Conservation (phyloP, 768 basidiomycete genomes). For the Rhodosporidiobolus odoratus region DNA sequence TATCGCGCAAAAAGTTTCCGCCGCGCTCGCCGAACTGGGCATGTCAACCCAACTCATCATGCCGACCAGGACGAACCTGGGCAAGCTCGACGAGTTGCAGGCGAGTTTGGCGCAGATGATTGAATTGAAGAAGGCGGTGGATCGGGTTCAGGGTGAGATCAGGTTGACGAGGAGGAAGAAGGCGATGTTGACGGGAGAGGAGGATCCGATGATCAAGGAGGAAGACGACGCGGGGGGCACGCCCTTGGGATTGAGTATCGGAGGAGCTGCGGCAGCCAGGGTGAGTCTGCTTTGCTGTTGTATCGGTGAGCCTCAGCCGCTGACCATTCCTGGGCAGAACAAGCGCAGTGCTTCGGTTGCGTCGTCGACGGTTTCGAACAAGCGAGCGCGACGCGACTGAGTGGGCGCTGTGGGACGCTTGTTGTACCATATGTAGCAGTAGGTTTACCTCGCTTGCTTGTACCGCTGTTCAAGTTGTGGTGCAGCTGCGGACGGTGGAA, state of each 20-base stretch:
- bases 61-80: slow-evolving; percentile 80
- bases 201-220: slow-evolving; percentile 23
- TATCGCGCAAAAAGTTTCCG: slow-evolving; percentile 67
- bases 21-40: slow-evolving; percentile 70
- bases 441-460: background rate
- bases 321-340: background rate
- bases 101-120: slow-evolving; percentile 67
- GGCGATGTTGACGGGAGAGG: slow-evolving; percentile 17
- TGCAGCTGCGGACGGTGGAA: too few relatives aligned
- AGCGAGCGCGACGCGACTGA: slow-evolving; percentile 30
- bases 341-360: slow-evolving; percentile 31
- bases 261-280: background rate
- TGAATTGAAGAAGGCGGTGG: slow-evolving; percentile 73
- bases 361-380: slow-evolving; percentile 31
- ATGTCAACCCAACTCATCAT: slow-evolving; percentile 76
- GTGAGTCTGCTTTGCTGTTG: background rate
- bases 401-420: background rate
- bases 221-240: slow-evolving; percentile 18
- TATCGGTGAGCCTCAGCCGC: background rate
- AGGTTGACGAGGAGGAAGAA: slow-evolving; percentile 55
- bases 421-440: background rate
- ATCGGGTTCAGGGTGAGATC: slow-evolving; percentile 81
- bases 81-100: slow-evolving; percentile 66
- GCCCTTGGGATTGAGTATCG: background rate
- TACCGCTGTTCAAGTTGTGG: too few relatives aligned